Evolutionary conservation across 768 basidiomycete species (phyloP), one percentile per base, ranked within the genome.

Genomic region (Obba rivulosa): DNA sequence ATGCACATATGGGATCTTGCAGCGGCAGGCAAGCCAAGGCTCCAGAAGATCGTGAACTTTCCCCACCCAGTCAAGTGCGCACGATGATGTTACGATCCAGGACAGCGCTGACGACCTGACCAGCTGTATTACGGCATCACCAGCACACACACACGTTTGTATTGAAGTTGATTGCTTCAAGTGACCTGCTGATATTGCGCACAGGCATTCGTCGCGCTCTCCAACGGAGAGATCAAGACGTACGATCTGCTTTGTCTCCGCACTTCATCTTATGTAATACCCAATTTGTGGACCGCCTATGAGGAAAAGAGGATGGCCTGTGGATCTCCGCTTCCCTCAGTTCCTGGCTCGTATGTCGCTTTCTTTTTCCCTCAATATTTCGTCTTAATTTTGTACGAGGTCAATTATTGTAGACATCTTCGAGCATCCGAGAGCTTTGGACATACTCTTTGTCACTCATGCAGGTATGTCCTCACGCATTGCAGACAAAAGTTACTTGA

Each of bases 211-310:
- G 52, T 80, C 35, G 76, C 73, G 13, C 60, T 78, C 16, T 66
- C 75, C 47, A 73, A 73, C 45, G 80, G 80, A 24, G 80, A 83
- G 42, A 74, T 91, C 52, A 77, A 78, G 54, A 83, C 85, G 2
- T 92, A 83, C 60, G 91, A 93, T 61, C 57, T 92, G n/a, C 68
- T 78, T 11, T 83, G 87, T 50, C 69, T 79, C 14, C 70, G 77
- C 17, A 73, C 83, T 50, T 87, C 88, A 0, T 71, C 75, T 10
- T 89, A 85, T 57, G 72, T 68, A 16, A 76, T 88, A 28, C 34
- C 40, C 2, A 91, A 92, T 58, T 68, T 85, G 56, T 94, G 91
- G 92, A 71, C 70, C 18, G 55, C 79, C 24, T 83, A 88, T 56
- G 81, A 87, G 62, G 76, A 83, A 50, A 77, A 77, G 68, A 64